Evolutionary conservation across 2,329 filamentous ascomycete species (phyloP).

Genomic region (Penicillium paneum): DNA sequence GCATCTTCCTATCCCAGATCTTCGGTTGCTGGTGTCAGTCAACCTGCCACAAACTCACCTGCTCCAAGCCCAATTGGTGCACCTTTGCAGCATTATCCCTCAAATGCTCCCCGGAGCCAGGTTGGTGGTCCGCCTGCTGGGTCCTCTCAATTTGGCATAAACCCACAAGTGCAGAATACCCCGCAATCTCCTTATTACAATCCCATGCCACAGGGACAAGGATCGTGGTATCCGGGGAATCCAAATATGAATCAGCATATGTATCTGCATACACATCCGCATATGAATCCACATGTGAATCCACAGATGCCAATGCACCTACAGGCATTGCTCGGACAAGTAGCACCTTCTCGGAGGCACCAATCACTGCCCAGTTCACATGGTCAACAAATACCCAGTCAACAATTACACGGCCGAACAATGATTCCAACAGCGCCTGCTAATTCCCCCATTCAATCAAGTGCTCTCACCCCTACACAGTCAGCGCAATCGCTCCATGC

Average conservation of each 20-base stretch:
- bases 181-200: not conserved
- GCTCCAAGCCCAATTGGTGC: not conserved
- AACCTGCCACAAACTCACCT: not conserved
- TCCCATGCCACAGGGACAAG: not conserved
- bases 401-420: not conserved
- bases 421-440: not conserved
- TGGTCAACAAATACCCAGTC: not conserved
- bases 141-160: not conserved
- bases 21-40: not conserved
- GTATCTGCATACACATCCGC: not conserved
- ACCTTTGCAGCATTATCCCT: not conserved
- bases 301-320: not conserved
- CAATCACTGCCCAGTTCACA: not conserved
- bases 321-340: not conserved
- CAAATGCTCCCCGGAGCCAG: not conserved
- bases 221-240: not conserved
- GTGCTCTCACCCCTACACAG: not conserved
- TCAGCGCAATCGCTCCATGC: not conserved
- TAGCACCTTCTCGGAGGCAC: not conserved
- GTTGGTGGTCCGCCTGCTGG: not conserved
- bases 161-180: not conserved
- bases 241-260: not conserved
- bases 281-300: not conserved
- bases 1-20: not conserved
- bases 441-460: not conserved